These are phyloP conservation scores for Acanthamoeba healyi DNA, from an alignment of 208 protist genomes.

Conservation along the genomic window DNA sequence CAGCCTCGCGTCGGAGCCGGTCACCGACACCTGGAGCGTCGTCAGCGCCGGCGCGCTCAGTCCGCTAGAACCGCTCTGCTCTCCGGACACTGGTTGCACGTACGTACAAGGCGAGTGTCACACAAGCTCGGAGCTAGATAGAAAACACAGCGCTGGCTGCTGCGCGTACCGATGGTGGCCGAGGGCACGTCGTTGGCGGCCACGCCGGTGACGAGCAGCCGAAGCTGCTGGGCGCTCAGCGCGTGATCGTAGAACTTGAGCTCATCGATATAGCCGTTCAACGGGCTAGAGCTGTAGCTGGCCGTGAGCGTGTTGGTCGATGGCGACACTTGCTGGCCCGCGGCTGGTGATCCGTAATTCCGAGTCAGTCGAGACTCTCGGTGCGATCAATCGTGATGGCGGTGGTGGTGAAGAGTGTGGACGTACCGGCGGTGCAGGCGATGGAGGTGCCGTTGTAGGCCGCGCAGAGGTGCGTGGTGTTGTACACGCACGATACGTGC, in stretches of 20 bases:
- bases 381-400: background rate
- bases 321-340: background rate
- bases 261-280: background rate
- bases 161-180: background rate
- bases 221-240: background rate
- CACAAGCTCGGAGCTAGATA: too few relatives aligned
- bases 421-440: background rate
- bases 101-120: too few relatives aligned
- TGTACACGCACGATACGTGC: background rate
- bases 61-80: too few relatives aligned
- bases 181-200: background rate
- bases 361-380: too few relatives aligned
- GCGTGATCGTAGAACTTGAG: conserved; percentile 41
- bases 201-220: background rate
- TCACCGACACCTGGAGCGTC: background rate
- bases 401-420: background rate
- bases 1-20: background rate
- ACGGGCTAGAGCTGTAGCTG: background rate
- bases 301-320: background rate
- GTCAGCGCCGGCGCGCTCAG: background rate
- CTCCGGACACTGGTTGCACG: too few relatives aligned
- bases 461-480: background rate
- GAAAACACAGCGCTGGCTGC: too few relatives aligned
- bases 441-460: background rate
- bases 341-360: too few relatives aligned